A percentile compares a stretch with the other conserved stretches of the same genome.
Evolutionary conservation across 208 protist species (phyloP).

Genomic region (Entamoeba invadens): DNA sequence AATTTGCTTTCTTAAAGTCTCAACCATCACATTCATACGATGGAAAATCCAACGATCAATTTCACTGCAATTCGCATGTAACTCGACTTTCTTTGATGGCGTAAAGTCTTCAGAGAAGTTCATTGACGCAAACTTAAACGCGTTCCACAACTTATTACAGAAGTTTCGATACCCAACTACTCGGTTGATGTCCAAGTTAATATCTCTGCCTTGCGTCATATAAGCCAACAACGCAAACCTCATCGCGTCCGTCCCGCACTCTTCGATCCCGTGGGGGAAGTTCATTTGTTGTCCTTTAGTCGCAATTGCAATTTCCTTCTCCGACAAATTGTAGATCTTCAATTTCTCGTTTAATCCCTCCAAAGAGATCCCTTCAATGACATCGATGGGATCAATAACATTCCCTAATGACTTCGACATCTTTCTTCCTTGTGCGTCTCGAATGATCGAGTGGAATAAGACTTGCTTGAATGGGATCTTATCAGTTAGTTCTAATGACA

Average conservation of each 20-base stretch:
- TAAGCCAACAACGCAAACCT: constrained; percentile 90
- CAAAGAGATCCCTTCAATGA: constrained; percentile 84
- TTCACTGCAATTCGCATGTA: neutral
- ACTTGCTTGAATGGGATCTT: constrained; percentile 55
- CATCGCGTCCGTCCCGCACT: constrained; percentile 95
- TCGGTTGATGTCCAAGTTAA: constrained; percentile 91
- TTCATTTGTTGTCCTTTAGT: constrained; percentile 25
- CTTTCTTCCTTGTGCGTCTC: constrained; percentile 95
- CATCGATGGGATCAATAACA: constrained; percentile 97
- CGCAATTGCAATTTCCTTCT: constrained; percentile 30
- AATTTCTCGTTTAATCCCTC: constrained; percentile 71
- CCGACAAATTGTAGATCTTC: constrained; percentile 27
- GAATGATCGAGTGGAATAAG: constrained; percentile 93
- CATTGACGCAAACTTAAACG: constrained; percentile 69
- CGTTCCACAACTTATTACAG: constrained; percentile 44
- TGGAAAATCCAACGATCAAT: constrained; percentile 77
- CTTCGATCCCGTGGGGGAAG: constrained; percentile 49
- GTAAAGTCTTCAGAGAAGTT: neutral
- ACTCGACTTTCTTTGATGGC: neutral
- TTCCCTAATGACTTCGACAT: constrained; percentile 99
- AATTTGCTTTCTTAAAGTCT: constrained; percentile 48
- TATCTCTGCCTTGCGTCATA: constrained; percentile 51
- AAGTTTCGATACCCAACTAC: constrained; percentile 61
- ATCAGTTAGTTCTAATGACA: constrained; percentile 74
- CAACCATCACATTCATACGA: constrained; percentile 58